Conservation (phyloP, 176 grass and related monocot species). For the Carex myosuroides region DNA sequence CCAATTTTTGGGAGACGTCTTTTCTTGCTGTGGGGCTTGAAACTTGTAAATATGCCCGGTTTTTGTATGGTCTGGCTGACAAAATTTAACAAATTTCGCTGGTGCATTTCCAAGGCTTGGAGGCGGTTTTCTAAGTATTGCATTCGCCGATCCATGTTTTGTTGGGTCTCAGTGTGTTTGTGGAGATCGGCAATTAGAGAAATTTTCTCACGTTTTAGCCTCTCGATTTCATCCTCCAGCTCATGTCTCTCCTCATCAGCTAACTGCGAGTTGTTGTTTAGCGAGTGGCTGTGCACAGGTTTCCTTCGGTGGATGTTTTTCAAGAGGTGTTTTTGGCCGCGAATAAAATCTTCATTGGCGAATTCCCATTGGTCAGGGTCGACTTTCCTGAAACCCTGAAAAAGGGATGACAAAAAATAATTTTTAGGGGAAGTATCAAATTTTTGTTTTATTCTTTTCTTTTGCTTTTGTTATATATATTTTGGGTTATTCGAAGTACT, state of each 20-base stretch:
- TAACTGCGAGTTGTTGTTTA: constrained; percentile 29
- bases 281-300: constrained; percentile 79
- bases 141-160: constrained; percentile 51
- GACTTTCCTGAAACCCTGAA: constrained; percentile 76
- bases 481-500: neutral
- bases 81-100: constrained; percentile 31
- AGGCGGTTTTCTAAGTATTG: constrained; percentile 57
- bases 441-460: neutral
- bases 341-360: constrained; percentile 69
- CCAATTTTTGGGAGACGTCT: constrained; percentile 44
- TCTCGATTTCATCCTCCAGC: constrained; percentile 61
- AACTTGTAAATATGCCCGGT: neutral
- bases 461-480: neutral
- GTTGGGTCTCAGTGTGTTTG: constrained; percentile 39
- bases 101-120: constrained; percentile 37
- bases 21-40: constrained; percentile 56
- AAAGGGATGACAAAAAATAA: neutral
- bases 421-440: neutral
- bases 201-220: constrained; percentile 55
- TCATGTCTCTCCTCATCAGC: constrained; percentile 40
- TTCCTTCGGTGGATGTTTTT: constrained; percentile 73
- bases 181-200: constrained; percentile 38
- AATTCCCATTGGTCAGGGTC: constrained; percentile 82
- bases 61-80: constrained; percentile 39
- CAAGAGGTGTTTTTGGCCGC: constrained; percentile 62